These are phyloP conservation scores for Penicillium vulpinum DNA, from an alignment of 2,329 filamentous ascomycete genomes.

Conservation along the genomic window DNA sequence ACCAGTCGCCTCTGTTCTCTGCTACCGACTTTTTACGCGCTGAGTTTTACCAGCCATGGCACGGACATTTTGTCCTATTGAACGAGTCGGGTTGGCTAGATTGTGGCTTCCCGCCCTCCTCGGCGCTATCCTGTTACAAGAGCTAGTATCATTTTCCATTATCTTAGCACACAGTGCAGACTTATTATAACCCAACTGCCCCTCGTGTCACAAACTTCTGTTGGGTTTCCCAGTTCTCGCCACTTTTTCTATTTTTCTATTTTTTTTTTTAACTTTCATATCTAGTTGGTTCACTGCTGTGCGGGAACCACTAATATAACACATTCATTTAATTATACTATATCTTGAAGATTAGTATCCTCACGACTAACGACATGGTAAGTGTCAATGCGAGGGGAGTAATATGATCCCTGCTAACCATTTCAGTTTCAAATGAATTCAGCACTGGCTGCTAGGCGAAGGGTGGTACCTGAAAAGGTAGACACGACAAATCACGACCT, in stretches of 20 bases:
- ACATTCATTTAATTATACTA: not conserved
- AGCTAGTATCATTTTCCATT: too few relatives aligned
- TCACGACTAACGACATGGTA: not conserved
- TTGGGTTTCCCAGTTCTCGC: not conserved
- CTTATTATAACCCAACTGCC: slow-evolving; percentile 1
- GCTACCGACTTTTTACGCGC: slow-evolving; percentile 3
- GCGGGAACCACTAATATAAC: not conserved
- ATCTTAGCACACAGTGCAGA: not conserved
- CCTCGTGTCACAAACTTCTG: not conserved
- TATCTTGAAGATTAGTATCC: not conserved
- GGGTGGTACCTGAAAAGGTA: slow-evolving; percentile 18
- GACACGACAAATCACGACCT: slow-evolving; percentile 15
- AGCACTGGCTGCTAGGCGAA: slow-evolving; percentile 15
- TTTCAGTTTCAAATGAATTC: slow-evolving; percentile 11
- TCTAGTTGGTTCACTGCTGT: slow-evolving; percentile 2
- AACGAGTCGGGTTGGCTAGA: not conserved
- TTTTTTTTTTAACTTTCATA: not conserved
- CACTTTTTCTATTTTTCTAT: not conserved
- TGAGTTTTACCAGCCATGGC: slow-evolving; percentile 21
- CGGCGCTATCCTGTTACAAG: too few relatives aligned
- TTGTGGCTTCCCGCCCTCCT: too few relatives aligned
- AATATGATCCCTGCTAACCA: not conserved
- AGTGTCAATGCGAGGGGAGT: not conserved
- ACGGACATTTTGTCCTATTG: slow-evolving; percentile 1
- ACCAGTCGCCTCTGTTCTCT: slow-evolving; percentile 3